Percentiles rank a stretch among this genome's conserved stretches.
Evolutionary conservation across 176 grass and related monocot genomes (phyloP).

Genomic region (Chloris gayana): DNA sequence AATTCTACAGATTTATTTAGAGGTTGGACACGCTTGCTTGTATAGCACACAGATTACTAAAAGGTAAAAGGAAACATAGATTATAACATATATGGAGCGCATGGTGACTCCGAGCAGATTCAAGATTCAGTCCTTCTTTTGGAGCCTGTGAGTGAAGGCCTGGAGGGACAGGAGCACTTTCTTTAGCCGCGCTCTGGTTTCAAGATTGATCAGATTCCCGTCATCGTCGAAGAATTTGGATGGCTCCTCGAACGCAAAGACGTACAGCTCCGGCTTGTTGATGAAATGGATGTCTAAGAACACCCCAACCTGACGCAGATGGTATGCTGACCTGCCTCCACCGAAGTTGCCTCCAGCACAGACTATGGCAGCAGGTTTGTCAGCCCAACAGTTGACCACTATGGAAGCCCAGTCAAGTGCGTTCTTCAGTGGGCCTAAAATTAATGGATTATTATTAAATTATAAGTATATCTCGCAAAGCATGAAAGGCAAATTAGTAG

Average conservation of each 20-base stretch:
- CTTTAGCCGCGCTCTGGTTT: slow-evolving; percentile 65
- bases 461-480: background rate
- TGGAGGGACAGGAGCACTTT: slow-evolving; percentile 71
- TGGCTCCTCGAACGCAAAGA: slow-evolving; percentile 59
- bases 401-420: slow-evolving; percentile 94
- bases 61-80: background rate
- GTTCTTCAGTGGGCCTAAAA: slow-evolving; percentile 81
- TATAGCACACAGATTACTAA: background rate
- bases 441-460: background rate
- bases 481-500: slow-evolving; percentile 11
- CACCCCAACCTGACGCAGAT: slow-evolving; percentile 81
- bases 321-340: slow-evolving; percentile 66
- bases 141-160: slow-evolving; percentile 69
- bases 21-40: background rate
- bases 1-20: no score
- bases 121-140: slow-evolving; percentile 26
- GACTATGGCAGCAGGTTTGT: slow-evolving; percentile 80
- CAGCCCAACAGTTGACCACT: slow-evolving; percentile 67
- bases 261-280: slow-evolving; percentile 84
- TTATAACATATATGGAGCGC: background rate
- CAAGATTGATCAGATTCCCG: slow-evolving; percentile 67
- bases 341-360: slow-evolving; percentile 76
- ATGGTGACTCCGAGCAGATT: background rate
- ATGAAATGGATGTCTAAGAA: slow-evolving; percentile 96
- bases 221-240: slow-evolving; percentile 55